Evolutionary conservation across 768 basidiomycete genomes (phyloP).

Genomic region (Auricularia sp.): DNA sequence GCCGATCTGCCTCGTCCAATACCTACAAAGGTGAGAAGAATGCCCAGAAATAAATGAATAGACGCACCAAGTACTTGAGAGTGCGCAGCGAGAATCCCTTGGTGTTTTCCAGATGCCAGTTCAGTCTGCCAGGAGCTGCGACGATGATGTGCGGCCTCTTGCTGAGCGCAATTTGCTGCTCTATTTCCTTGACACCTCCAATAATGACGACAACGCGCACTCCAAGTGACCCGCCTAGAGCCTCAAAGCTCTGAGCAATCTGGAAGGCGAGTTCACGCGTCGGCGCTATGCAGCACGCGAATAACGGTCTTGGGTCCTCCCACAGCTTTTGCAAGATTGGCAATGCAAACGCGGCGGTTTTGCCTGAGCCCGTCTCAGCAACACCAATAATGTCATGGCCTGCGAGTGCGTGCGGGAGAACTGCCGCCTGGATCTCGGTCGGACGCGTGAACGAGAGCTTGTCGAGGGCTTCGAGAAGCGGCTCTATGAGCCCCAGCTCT

Average conservation of each 20-base stretch:
- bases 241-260: slow-evolving; percentile 94
- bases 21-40: slow-evolving; percentile 41
- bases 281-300: slow-evolving; percentile 88
- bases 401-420: slow-evolving; percentile 77
- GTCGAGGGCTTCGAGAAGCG: slow-evolving; percentile 76
- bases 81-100: slow-evolving; percentile 87
- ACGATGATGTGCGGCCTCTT: slow-evolving; percentile 93
- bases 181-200: slow-evolving; percentile 89
- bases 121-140: slow-evolving; percentile 86
- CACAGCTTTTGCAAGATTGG: slow-evolving; percentile 95
- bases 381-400: slow-evolving; percentile 96
- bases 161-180: slow-evolving; percentile 83
- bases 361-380: slow-evolving; percentile 95
- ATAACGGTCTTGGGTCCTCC: slow-evolving; percentile 90
- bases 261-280: slow-evolving; percentile 98
- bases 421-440: slow-evolving; percentile 82
- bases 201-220: slow-evolving; percentile 85
- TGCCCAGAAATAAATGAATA: not conserved
- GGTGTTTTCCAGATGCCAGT: slow-evolving; percentile 93
- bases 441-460: slow-evolving; percentile 76
- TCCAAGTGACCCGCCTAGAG: slow-evolving; percentile 85
- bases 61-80: slow-evolving; percentile 77
- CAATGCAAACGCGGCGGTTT: slow-evolving; percentile 94
- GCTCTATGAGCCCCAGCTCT: slow-evolving; percentile 79
- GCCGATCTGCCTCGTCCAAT: slow-evolving; percentile 93